Evolutionary conservation across 768 basidiomycete genomes (phyloP).

Genomic region (Trametes meyenii): DNA sequence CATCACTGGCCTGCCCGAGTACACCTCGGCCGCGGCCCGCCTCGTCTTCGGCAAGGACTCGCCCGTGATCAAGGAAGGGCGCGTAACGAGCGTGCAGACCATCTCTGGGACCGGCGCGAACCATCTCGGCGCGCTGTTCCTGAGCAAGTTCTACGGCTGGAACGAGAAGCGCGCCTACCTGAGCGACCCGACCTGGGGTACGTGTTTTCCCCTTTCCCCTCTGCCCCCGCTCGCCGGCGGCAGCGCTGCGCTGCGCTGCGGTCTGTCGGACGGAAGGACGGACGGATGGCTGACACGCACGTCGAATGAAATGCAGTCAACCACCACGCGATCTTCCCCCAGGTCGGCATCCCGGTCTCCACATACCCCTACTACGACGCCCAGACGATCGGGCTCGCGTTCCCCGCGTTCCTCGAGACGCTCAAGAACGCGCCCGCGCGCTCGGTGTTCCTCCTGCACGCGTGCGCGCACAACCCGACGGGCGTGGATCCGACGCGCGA

Average conservation of each 20-base stretch:
- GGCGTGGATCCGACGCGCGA: constrained; percentile 91
- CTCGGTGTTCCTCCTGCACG: constrained; percentile 90
- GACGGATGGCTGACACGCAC: neutral
- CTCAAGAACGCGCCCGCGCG: constrained; percentile 67
- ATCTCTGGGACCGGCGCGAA: constrained; percentile 97
- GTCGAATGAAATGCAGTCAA: constrained; percentile 56
- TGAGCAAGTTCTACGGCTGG: constrained; percentile 73
- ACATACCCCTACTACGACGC: constrained; percentile 96
- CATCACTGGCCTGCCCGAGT: constrained; percentile 85
- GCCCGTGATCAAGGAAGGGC: constrained; percentile 66
- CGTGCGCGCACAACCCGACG: constrained; percentile 96
- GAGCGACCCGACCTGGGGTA: constrained; percentile 95
- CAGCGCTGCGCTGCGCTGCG: neutral
- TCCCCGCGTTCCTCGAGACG: constrained; percentile 61
- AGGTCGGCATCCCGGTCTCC: constrained; percentile 84
- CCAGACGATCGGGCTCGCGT: constrained; percentile 86
- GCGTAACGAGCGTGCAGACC: constrained; percentile 85
- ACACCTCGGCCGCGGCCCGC: constrained; percentile 78
- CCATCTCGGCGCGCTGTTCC: constrained; percentile 87
- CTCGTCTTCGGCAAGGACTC: constrained; percentile 80
- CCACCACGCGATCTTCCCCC: constrained; percentile 89
- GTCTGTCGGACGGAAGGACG: constrained; percentile 7
- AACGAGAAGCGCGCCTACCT: constrained; percentile 71
- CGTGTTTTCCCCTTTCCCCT: constrained; percentile 33
- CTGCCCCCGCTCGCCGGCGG: neutral